Evolutionary conservation across 1,284 basidiomycete genomes (phyloP).

Genomic region (Trichosporon sp.): DNA sequence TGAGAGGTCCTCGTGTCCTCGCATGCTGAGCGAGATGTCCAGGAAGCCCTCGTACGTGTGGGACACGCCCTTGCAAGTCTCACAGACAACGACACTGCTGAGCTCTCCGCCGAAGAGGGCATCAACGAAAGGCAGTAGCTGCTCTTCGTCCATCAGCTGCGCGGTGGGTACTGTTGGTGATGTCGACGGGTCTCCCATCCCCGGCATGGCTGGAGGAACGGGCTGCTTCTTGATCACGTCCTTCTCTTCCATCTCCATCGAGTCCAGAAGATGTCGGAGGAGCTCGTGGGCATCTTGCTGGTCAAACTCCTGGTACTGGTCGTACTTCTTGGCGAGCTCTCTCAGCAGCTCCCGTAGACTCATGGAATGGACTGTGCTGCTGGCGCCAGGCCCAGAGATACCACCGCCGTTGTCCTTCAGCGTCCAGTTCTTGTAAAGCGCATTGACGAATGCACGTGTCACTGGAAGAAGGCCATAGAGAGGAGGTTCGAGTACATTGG

Average conservation of each 20-base stretch:
- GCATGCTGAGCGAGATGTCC: slow-evolving; percentile 82
- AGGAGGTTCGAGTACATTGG: slow-evolving; percentile 43
- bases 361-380: slow-evolving; percentile 30
- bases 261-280: slow-evolving; percentile 78
- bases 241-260: slow-evolving; percentile 90
- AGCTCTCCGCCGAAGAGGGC: slow-evolving; percentile 83
- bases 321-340: slow-evolving; percentile 75
- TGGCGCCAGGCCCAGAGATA: slow-evolving; percentile 31
- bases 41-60: slow-evolving; percentile 90
- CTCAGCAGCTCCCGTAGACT: slow-evolving; percentile 58
- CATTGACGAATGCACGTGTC: slow-evolving; percentile 40
- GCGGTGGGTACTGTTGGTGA: neutral
- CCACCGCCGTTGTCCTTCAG: slow-evolving; percentile 46
- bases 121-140: slow-evolving; percentile 69
- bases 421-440: slow-evolving; percentile 42
- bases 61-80: slow-evolving; percentile 77
- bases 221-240: slow-evolving; percentile 59
- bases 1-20: slow-evolving; percentile 47
- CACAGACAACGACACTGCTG: slow-evolving; percentile 85
- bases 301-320: slow-evolving; percentile 74
- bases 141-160: neutral
- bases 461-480: slow-evolving; percentile 43
- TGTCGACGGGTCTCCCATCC: neutral
- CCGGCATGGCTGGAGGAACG: neutral
- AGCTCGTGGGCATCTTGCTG: slow-evolving; percentile 96